phyloP scores from a whole-genome alignment of 2,329 filamentous ascomycete genomes.

The Pyricularia pennisetigena region DNA sequence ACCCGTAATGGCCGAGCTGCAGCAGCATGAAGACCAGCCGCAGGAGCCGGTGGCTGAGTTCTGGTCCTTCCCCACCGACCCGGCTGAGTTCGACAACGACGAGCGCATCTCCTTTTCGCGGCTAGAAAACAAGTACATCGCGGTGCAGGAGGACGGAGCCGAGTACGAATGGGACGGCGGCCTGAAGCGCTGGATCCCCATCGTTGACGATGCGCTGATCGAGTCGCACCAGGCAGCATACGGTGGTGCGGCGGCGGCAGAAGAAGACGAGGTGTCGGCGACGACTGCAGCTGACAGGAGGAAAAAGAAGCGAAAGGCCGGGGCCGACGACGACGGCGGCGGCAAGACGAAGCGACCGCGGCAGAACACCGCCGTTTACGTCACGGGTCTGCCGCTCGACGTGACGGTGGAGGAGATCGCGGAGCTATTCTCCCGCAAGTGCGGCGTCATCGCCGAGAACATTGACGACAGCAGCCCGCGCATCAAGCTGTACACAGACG shows the following conservation, averaged over 20 bases:
- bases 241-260: conserved; percentile 8
- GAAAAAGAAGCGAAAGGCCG: conserved; percentile 7
- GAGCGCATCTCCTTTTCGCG: conserved; percentile 82
- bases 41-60: conserved; percentile 6
- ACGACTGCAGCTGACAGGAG: conserved; percentile 7
- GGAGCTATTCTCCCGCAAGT: conserved; percentile 73
- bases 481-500: conserved; percentile 86
- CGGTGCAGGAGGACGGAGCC: conserved; percentile 73
- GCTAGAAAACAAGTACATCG: conserved; percentile 69
- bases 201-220: conserved; percentile 23
- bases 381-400: conserved; percentile 77
- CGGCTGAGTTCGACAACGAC: conserved; percentile 63
- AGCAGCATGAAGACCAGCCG: background rate
- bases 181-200: conserved; percentile 64
- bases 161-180: conserved; percentile 75
- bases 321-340: conserved; percentile 17
- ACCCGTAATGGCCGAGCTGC: background rate
- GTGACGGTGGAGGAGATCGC: conserved; percentile 72
- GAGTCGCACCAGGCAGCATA: conserved; percentile 18
- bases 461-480: conserved; percentile 80
- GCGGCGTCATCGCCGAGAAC: conserved; percentile 86
- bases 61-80: conserved; percentile 46
- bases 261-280: background rate
- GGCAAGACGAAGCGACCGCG: conserved; percentile 30
- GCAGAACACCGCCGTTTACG: conserved; percentile 85